Evolutionary conservation across 768 basidiomycete species (phyloP).

Genomic region (Rhodosporidiobolus sp.): DNA sequence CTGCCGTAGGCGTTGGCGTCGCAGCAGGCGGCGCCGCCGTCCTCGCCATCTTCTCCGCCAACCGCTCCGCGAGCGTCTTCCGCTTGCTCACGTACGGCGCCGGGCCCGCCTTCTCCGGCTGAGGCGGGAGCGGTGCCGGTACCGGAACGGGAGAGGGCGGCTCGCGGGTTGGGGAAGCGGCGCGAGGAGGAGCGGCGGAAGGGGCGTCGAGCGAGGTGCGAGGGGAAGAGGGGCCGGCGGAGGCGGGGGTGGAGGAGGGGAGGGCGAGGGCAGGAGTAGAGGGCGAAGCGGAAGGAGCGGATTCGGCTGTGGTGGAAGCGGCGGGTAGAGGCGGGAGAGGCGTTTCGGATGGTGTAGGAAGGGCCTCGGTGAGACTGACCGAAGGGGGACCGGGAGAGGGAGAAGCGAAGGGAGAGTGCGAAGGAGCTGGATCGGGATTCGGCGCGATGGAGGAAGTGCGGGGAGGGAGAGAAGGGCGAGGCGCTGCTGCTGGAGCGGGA

Average conservation of each 20-base stretch:
- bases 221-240: slow-evolving; percentile 1
- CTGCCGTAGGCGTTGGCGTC: neutral
- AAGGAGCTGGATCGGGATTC: neutral
- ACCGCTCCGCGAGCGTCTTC: slow-evolving; percentile 27
- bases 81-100: slow-evolving; percentile 10
- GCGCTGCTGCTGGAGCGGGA: neutral
- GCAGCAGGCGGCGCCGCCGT: neutral
- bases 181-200: neutral
- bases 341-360: slow-evolving; percentile 4
- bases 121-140: slow-evolving; percentile 8
- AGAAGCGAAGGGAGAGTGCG: slow-evolving; percentile 1
- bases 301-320: neutral
- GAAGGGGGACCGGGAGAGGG: neutral
- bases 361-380: neutral
- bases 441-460: slow-evolving; percentile 2
- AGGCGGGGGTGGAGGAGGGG: neutral
- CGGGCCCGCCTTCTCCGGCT: neutral
- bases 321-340: slow-evolving; percentile 1
- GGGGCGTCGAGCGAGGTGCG: slow-evolving; percentile 15
- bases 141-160: slow-evolving; percentile 12
- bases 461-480: neutral
- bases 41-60: slow-evolving; percentile 23
- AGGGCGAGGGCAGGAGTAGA: slow-evolving; percentile 6
- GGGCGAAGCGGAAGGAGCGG: neutral
- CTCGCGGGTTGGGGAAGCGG: neutral